Evolutionary conservation across 345 rosid genomes (phyloP).

Genomic region (Populus ilicifolia): DNA sequence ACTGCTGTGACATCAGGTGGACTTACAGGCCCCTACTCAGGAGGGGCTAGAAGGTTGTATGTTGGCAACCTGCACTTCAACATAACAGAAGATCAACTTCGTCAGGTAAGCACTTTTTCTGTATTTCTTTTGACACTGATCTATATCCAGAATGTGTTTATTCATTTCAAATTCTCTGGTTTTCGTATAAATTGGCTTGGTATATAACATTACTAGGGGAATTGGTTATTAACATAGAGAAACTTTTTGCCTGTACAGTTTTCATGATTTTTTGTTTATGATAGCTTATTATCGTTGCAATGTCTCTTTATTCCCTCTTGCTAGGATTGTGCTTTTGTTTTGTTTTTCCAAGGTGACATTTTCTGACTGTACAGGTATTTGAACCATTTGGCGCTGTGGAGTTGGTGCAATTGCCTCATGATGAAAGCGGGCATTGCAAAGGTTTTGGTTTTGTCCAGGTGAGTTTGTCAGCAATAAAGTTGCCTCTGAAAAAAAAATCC

Average conservation of each 20-base stretch:
- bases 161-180: background rate
- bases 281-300: background rate
- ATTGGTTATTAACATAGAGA: background rate
- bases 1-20: conserved; percentile 60
- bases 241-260: background rate
- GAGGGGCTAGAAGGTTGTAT: conserved; percentile 85
- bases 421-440: conserved; percentile 83
- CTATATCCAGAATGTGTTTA: background rate
- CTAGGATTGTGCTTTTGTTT: background rate
- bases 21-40: conserved; percentile 61
- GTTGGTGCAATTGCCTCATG: conserved; percentile 90
- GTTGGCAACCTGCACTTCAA: conserved; percentile 89
- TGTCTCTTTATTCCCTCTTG: background rate
- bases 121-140: background rate
- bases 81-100: conserved; percentile 87
- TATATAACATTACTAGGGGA: background rate
- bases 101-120: conserved; percentile 48
- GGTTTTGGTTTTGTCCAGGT: conserved; percentile 99
- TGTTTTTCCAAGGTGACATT: background rate
- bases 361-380: conserved; percentile 58
- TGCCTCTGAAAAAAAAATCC: background rate
- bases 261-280: background rate
- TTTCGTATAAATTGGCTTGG: background rate
- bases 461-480: conserved; percentile 11
- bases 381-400: conserved; percentile 93